These are phyloP conservation scores for Boletus rubropictus DNA, from an alignment of 768 basidiomycete genomes.

Conservation along the genomic window DNA sequence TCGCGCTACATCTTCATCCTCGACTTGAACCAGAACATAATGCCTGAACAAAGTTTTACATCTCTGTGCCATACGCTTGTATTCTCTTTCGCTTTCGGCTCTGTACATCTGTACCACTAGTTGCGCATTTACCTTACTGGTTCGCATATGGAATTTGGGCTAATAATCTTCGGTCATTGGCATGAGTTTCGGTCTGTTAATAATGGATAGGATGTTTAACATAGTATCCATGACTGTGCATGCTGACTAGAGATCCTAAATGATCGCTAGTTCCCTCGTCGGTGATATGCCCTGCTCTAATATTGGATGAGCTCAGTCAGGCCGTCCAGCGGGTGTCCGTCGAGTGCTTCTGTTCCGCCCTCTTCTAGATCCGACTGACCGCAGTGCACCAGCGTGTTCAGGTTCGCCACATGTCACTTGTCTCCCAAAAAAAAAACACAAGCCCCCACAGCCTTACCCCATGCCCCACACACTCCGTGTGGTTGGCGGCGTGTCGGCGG, in stretches of 20 bases:
- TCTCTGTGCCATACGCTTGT: conserved; percentile 32
- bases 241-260: not conserved
- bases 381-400: conserved; percentile 1
- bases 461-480: conserved; percentile 20
- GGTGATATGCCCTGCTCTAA: conserved; percentile 2
- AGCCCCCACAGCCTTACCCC: conserved; percentile 24
- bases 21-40: conserved; percentile 14
- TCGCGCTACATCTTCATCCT: conserved; percentile 25
- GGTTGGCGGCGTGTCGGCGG: conserved; percentile 16
- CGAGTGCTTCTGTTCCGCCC: conserved; percentile 9
- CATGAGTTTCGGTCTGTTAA: conserved; percentile 22
- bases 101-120: conserved; percentile 32
- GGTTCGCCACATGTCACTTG: conserved; percentile 3
- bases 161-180: conserved; percentile 26
- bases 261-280: conserved; percentile 5
- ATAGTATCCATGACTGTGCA: not conserved
- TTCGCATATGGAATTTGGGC: conserved; percentile 31
- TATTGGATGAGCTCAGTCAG: not conserved
- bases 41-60: conserved; percentile 18
- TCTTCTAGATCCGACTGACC: conserved; percentile 13
- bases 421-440: not conserved
- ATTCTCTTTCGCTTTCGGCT: conserved; percentile 15
- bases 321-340: conserved; percentile 9
- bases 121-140: conserved; percentile 32
- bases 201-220: conserved; percentile 27